Evolutionary conservation across 805 yeast genomes (phyloP), one percentile per base, ranked within the genome.

Genomic region (Saturnispora silvae): DNA sequence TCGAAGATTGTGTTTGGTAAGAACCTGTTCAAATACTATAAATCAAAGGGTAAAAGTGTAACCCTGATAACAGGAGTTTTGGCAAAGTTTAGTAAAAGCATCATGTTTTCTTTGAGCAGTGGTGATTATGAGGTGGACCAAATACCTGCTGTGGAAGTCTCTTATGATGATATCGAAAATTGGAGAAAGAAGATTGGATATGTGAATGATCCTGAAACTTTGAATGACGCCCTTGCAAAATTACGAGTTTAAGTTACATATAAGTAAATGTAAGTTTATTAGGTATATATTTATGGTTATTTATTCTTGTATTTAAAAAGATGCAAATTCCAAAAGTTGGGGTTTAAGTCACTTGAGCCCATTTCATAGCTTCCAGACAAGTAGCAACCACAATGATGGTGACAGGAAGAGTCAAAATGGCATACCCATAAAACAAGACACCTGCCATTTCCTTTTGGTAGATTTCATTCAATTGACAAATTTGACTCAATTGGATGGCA

Each of bases 391-490:
- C 76, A 29, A 70, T 57, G 24, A 81, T 81, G 20, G 89, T 79
- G 4, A 81, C 76, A 0, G 94, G 94, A 38, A 81, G 63, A 13
- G 87, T 79, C 45, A 81, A 58, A 2, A 81, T 68, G 14, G 74
- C 89, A 47, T 81, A 81, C 4, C 92, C 89, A 81, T 87, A 81
- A 45, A 81, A 81, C 45, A 81, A 61, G 14, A 81, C 81, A 20
- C 84, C 84, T 0, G 83, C 78, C 89, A 81, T 81, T 56, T 81
- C 94, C 50, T 72, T 76, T 52, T 81, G 87, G 55, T 72, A 81
- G 32, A 81, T 64, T 46, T 75, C 78, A 53, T 81, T 81, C 48
- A 81, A 61, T 51, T 80, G 89, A 38, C 85, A 79, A 43, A 81
- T 81, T 53, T 81, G 94, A 18, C 86, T 77, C 40, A 81, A 62